A percentile compares a stretch with the other conserved stretches of the same genome.
These are phyloP conservation scores for Aureobasidium subglaciale DNA, from an alignment of 2,329 filamentous ascomycete genomes.

Conservation along the genomic window DNA sequence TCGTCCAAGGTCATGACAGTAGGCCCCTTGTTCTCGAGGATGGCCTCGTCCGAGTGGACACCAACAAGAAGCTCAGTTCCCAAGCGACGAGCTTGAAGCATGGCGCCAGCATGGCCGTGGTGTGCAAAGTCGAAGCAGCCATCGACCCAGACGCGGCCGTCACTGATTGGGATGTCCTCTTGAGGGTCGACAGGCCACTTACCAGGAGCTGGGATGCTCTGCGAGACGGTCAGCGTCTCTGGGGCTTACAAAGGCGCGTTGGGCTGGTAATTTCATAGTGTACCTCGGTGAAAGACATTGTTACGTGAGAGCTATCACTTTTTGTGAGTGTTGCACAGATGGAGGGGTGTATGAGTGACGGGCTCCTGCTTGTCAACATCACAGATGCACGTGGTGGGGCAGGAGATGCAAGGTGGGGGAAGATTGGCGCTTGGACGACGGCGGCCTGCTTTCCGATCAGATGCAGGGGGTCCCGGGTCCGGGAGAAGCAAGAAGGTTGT, in stretches of 20 bases:
- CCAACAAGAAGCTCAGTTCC: constrained; percentile 85
- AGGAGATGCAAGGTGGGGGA: neutral
- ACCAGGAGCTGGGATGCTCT: constrained; percentile 44
- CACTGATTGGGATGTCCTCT: constrained; percentile 49
- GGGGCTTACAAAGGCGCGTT: neutral
- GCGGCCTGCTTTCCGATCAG: neutral
- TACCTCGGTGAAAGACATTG: constrained; percentile 10
- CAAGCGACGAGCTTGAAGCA: constrained; percentile 89
- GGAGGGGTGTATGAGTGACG: neutral
- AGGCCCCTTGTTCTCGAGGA: constrained; percentile 93
- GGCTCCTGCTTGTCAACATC: neutral
- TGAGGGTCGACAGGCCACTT: constrained; percentile 61
- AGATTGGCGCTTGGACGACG: neutral
- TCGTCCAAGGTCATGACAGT: constrained; percentile 94
- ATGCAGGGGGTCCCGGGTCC: neutral
- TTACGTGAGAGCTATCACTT: neutral
- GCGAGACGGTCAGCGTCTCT: constrained; percentile 12
- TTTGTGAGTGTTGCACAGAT: neutral
- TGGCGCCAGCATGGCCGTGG: constrained; percentile 93
- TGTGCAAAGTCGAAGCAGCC: constrained; percentile 99
- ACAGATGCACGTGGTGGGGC: constrained; percentile 1
- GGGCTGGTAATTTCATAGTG: neutral
- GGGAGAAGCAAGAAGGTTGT: no score
- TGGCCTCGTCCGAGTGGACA: constrained; percentile 91
- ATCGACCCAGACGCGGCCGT: constrained; percentile 90